Percentiles rank a stretch among this genome's conserved stretches.
phyloP scores from a whole-genome alignment of 2,329 filamentous ascomycete genomes.

The Ophiostoma ulmi region DNA sequence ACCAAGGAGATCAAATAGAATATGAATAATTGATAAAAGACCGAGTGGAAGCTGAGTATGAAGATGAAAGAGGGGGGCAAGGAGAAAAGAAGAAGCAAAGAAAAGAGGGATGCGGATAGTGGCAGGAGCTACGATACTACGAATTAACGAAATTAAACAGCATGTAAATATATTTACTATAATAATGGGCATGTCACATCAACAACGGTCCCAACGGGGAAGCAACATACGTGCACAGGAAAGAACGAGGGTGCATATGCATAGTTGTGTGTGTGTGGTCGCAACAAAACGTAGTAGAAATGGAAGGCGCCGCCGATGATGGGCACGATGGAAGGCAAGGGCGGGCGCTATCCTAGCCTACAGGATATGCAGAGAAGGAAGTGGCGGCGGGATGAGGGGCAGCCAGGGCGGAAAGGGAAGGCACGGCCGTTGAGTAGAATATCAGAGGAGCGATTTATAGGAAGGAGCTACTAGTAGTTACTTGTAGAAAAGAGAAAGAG shows the following conservation, averaged over 20 bases:
- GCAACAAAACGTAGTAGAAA: background rate
- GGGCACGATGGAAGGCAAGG: background rate
- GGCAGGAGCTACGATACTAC: background rate
- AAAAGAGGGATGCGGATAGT: background rate
- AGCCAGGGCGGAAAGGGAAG: background rate
- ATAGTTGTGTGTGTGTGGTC: background rate
- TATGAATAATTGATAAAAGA: background rate
- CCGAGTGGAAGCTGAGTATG: background rate
- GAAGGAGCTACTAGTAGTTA: background rate
- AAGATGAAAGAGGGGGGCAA: background rate
- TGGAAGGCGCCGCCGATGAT: background rate
- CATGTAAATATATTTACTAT: background rate
- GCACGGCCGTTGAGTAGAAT: background rate
- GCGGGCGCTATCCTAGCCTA: background rate
- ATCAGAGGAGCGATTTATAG: no score
- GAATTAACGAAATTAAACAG: background rate
- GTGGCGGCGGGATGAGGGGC: background rate
- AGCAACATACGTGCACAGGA: conserved; percentile 1
- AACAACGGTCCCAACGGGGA: background rate
- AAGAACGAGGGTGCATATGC: background rate
- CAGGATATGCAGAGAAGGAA: background rate
- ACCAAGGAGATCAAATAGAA: background rate
- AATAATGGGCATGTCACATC: background rate
- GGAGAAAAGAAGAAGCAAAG: background rate
- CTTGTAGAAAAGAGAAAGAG: background rate